Evolutionary conservation across 306 rosid genomes (phyloP), one percentile per base, ranked within the genome.

Genomic region (Vigna unguiculata): DNA sequence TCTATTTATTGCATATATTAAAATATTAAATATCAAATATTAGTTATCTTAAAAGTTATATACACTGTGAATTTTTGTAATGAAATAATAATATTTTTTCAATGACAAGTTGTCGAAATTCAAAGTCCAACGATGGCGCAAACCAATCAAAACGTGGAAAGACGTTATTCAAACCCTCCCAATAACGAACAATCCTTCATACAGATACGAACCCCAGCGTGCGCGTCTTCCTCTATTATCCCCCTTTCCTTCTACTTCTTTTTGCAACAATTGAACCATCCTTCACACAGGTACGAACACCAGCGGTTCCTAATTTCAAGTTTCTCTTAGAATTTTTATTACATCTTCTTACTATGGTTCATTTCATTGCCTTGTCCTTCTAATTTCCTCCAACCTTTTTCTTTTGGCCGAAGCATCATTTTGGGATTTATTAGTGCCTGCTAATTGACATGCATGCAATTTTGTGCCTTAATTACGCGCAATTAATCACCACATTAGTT

Each of bases 281-380:
- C 7, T 49, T 70, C 55, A 7, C 54, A 14, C 30, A 68, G 19
- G 43, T 21, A 60, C 22, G 52, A 64, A 36, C 79, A 75, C 71
- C 46, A 48, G 43, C 71, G 64, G 41, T 36, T 13, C 38, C 32
- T 21, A 72, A 72, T 82, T 32, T 72, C 45, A 65, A 41, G 65
- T 77, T 32, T 24, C 21, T 41, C 24, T 53, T 52, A 25, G 17
- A 15, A 61, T 75, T 75, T 12, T 6, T 22, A 70, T 60, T 21
- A 12, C 54, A 13, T 36, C 20, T 77, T 54, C 45, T 64, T 16
- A 28, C 46, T 12, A 17, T 17, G 14, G 46, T 70, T 60, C 49
- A 6, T 55, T 67, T 41, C 67, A 19, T 40, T 36, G 25, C 32
- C 14, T 49, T 36, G 1, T 54, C 36, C 40, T 49, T 69, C 17